Base-by-base conservation (phyloP, 768 basidiomycete species). In the Tephrocybe sp. region DNA sequence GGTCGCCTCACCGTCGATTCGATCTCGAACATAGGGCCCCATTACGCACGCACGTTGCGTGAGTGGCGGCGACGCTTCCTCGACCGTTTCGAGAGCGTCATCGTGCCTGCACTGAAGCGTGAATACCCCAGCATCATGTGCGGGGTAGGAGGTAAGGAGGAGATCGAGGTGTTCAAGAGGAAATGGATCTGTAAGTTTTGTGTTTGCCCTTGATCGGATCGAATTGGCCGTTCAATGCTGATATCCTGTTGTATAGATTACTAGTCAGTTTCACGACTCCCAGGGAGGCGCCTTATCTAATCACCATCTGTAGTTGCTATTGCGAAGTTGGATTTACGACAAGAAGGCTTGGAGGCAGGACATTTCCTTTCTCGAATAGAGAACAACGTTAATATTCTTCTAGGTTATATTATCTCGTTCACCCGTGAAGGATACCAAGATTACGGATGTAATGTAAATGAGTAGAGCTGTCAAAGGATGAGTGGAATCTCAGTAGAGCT, bases 11-110 rank as follows among this genome's bases (percentile, higher is more conserved):
- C 84, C 18, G 75, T 88, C 23, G 87, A 88, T 56, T 80, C 80
- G 20, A 73, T 88, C 10, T 73, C 73, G 6, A 89, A 89, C 69
- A 88, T 89, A 58, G 86, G 85, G 1, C 83, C 83, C 24, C 83
- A 90, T 62, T 90, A 89, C 63, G 82, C 87, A 8, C 83, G 87
- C n/a, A 90, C 90, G 12, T 73, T 91, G 6, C 77, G 88, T 18
- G 88, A 90, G 69, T 91, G 90, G 89, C 72, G 82, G 10, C 63
- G 68, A 21, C 73, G 84, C 8, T 90, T 90, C 68, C 60, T 80
- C 42, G 67, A 69, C 18, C 68, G 71, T 23, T 92, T 88, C 60
- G 80, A 84, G 25, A 66, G 64, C 10, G 72, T 78, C 25, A 80
- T 90, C 46, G 75, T 76, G 1, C 83, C 84, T 3, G 77, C 85